Conservation (phyloP, 345 rosid species). For the Populus nigra region DNA sequence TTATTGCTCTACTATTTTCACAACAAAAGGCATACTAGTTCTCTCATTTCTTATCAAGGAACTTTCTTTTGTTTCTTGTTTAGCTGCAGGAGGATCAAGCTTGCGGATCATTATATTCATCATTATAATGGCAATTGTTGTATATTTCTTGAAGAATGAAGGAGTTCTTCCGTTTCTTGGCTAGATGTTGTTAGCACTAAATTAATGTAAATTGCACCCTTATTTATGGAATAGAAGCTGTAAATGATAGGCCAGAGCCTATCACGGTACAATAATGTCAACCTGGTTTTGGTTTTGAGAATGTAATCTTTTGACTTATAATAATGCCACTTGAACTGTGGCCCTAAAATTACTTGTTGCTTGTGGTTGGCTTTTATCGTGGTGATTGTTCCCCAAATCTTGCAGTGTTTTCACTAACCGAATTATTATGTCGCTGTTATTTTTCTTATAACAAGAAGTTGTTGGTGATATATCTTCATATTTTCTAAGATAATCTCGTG, state of each 20-base stretch:
- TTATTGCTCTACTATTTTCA: too few species aligned
- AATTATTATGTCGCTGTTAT: neutral
- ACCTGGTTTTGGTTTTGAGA: neutral
- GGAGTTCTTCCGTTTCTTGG: constrained; percentile 13
- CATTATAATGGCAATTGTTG: constrained; percentile 38
- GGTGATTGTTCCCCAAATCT: neutral
- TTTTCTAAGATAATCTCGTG: neutral
- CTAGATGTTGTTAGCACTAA: neutral
- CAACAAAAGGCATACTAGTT: neutral
- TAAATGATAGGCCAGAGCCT: neutral
- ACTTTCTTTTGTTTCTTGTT: neutral
- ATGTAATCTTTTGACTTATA: neutral
- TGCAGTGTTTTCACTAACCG: neutral
- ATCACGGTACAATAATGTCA: neutral
- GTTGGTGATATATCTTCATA: neutral
- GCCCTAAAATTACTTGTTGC: neutral
- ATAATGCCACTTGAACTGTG: neutral
- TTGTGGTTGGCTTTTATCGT: neutral
- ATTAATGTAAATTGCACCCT: neutral
- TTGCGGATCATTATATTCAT: constrained; percentile 39
- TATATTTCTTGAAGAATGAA: constrained; percentile 34
- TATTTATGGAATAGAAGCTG: neutral
- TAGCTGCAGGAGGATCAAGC: constrained; percentile 40
- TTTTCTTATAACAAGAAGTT: neutral
- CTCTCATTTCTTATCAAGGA: neutral